These are phyloP conservation scores for Hyphopichia burtonii DNA, from an alignment of 1,139 yeast species.

Conservation along the genomic window DNA sequence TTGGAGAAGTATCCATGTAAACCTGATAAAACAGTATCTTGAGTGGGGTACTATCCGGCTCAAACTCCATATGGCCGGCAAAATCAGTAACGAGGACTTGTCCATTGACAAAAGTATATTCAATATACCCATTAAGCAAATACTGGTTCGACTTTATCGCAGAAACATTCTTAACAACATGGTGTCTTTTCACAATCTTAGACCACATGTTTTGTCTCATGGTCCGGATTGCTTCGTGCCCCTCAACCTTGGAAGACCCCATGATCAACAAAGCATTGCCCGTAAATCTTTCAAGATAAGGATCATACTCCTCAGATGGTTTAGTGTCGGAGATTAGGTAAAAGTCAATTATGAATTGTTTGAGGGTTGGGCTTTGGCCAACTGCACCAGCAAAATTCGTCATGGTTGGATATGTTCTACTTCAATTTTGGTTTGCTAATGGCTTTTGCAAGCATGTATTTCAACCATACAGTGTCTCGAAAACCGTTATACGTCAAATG, in stretches of 20 bases:
- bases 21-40: slow-evolving; percentile 21
- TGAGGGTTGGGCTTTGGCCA: background rate
- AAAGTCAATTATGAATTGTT: slow-evolving; percentile 15
- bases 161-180: slow-evolving; percentile 19
- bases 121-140: slow-evolving; percentile 21
- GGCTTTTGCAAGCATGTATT: too few species aligned
- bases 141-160: slow-evolving; percentile 8
- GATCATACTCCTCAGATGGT: slow-evolving; percentile 17
- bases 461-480: too few species aligned
- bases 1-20: slow-evolving; percentile 16
- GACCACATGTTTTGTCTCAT: slow-evolving; percentile 22
- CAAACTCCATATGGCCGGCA: slow-evolving; percentile 18
- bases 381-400: background rate
- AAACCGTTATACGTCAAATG: too few species aligned
- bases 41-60: slow-evolving; percentile 4
- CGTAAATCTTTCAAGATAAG: slow-evolving; percentile 17
- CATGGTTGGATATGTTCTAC: background rate
- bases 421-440: too few species aligned
- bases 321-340: slow-evolving; percentile 19
- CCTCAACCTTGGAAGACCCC: slow-evolving; percentile 13
- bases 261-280: slow-evolving; percentile 15
- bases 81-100: slow-evolving; percentile 15
- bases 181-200: slow-evolving; percentile 18
- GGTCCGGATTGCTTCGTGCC: slow-evolving; percentile 11
- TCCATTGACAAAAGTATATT: slow-evolving; percentile 18